Conservation (phyloP, 306 rosid species). For the Inga leiocalycina region DNA sequence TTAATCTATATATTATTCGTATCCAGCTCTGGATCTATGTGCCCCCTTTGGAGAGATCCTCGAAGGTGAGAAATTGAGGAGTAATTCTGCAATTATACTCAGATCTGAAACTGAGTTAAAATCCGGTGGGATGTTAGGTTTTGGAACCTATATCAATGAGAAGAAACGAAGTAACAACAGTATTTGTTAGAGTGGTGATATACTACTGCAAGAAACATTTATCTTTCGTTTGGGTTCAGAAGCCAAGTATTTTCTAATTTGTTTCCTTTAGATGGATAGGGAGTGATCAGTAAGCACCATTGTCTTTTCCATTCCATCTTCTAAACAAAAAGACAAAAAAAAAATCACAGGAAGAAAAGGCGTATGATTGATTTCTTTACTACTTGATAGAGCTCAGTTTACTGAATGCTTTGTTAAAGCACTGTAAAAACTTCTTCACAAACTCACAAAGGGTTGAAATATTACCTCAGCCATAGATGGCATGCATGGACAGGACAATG, state of each 20-base stretch:
- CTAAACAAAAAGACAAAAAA: not conserved
- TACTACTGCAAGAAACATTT: not conserved
- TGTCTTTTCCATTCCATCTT: not conserved
- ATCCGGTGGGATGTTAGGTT: not conserved
- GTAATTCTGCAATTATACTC: not conserved
- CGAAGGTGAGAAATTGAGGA: not conserved
- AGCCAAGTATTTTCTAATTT: not conserved
- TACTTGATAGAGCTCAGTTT: not conserved
- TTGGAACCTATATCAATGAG: not conserved
- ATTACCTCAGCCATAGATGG: not conserved
- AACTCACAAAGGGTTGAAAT: not conserved
- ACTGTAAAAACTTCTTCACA: not conserved
- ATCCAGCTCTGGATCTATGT: slow-evolving; percentile 28
- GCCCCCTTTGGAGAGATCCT: not conserved
- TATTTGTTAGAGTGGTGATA: not conserved
- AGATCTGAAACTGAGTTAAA: not conserved
- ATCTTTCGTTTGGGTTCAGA: not conserved
- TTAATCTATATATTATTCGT: not conserved
- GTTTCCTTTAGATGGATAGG: not conserved
- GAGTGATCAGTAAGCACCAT: not conserved
- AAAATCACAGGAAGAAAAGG: not conserved
- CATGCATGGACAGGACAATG: not conserved
- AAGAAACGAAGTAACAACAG: not conserved
- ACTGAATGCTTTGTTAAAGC: not conserved
- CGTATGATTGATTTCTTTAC: not conserved